Evolutionary conservation across 805 yeast genomes (phyloP).

Genomic region (Sugiyamaella smithiae): DNA sequence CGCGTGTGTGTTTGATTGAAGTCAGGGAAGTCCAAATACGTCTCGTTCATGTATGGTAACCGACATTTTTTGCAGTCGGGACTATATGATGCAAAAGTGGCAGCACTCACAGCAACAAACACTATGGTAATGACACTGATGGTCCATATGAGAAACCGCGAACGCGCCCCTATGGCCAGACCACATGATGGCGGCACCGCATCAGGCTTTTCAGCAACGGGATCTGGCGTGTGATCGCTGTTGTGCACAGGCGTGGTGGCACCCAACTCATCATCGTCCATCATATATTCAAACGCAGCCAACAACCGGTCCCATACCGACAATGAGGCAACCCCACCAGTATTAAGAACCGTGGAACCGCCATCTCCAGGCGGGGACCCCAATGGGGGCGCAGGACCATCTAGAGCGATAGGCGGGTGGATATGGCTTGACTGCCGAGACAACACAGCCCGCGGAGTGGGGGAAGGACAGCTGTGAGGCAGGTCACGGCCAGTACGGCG

Average conservation of each 20-base stretch:
- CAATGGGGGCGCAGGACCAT: not conserved
- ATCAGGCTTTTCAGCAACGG: not conserved
- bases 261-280: not conserved
- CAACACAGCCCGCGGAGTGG: constrained; percentile 1
- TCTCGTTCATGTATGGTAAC: constrained; percentile 76
- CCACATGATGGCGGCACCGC: no score
- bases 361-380: not conserved
- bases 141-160: not conserved
- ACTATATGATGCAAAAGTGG: constrained; percentile 11
- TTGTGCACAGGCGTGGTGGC: not conserved
- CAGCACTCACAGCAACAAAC: constrained; percentile 15
- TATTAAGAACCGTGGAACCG: no score
- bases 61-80: constrained; percentile 46
- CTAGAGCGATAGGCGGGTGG: not conserved
- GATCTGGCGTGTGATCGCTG: not conserved
- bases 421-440: not conserved
- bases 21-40: constrained; percentile 70
- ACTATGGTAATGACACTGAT: not conserved
- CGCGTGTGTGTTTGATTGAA: constrained; percentile 69
- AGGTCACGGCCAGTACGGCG: not conserved
- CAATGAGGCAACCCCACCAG: not conserved
- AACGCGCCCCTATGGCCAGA: not conserved
- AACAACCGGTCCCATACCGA: not conserved
- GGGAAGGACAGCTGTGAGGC: not conserved
- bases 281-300: not conserved